phyloP scores from a whole-genome alignment of 306 rosid species.

The Rosa multiflora region DNA sequence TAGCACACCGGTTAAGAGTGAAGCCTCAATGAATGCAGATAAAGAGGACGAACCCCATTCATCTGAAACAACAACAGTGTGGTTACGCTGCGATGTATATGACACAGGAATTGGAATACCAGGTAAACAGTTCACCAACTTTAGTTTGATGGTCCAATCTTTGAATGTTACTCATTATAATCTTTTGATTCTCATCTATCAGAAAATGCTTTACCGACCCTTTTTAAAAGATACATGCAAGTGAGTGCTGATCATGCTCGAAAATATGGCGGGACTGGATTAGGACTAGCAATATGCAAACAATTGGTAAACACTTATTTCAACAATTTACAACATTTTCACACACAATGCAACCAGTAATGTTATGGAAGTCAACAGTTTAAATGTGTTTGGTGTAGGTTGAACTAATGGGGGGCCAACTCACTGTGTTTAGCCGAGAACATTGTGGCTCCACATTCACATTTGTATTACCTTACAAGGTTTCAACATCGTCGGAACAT shows the following conservation, averaged over 20 bases:
- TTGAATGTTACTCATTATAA: conserved; percentile 9
- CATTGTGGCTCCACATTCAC: conserved; percentile 83
- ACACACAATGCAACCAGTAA: background rate
- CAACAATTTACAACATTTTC: background rate
- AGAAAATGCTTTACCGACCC: conserved; percentile 82
- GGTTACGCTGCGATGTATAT: conserved; percentile 88
- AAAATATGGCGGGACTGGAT: conserved; percentile 95
- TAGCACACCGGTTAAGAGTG: conserved; percentile 49
- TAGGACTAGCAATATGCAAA: conserved; percentile 96
- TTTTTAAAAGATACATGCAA: conserved; percentile 96
- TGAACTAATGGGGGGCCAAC: conserved; percentile 88
- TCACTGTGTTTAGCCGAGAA: conserved; percentile 86
- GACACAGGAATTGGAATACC: conserved; percentile 99
- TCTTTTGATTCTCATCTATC: conserved; percentile 23
- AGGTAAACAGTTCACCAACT: conserved; percentile 42
- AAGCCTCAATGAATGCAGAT: conserved; percentile 47
- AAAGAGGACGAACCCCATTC: conserved; percentile 46
- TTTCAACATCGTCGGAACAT: conserved; percentile 51
- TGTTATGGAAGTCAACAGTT: background rate
- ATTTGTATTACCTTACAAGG: conserved; percentile 82
- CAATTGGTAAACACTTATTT: conserved; percentile 63
- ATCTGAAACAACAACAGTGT: conserved; percentile 63
- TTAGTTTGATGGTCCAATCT: conserved; percentile 5
- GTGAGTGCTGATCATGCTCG: conserved; percentile 97
- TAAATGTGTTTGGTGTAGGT: conserved; percentile 54